Base-by-base conservation (phyloP, 2,329 filamentous ascomycete genomes). In the Metarhizium anisopliae region DNA sequence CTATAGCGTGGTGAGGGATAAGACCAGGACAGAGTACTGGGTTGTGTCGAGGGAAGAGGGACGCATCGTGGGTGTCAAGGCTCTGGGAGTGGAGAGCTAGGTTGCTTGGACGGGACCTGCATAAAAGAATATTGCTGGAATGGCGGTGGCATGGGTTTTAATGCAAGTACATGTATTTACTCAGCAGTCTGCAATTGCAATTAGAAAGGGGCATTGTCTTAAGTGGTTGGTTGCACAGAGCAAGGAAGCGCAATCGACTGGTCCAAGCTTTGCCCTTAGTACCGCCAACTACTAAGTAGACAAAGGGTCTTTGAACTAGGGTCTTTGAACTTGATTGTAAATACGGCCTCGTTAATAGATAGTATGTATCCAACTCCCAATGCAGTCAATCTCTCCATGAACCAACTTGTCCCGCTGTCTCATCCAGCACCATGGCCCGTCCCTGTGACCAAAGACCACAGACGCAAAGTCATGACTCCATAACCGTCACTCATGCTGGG, bases 11-110 rank as follows among this genome's bases (percentile, higher is more conserved):
- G 74, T 78, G 57, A 76, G 82, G 63, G 83, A 81, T 49, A 74
- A 75, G 13, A 82, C 84, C 30, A 80, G 86, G 66, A 77, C 79
- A 14, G 89, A 95, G 72, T 95, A 95, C 70, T 96, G 86, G 80
- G 74, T 96, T 57, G 74, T 96, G 68, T 87, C 62, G 78, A 85
- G 64, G 72, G 72, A 79, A 52, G 79, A 77, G 13, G 79, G 77
- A 18, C 80, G 77, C 71, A 65, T 96, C 58, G 83, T 96, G 7
- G 92, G 92, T 14, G 78, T 87, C 55, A 93, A 90, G 77, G 89
- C 86, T 11, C 74, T 90, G 72, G 83, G 86, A 30, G 78, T 95
- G 59, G 91, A 96, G 77, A 72, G 60, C 53, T 62, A 62, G 51
- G 3, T 14, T 16, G 36, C 6, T 11, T 14, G 4, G 35, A 10